Conservation (phyloP, 2,329 filamentous ascomycete genomes). For the Bipolaris oryzae region DNA sequence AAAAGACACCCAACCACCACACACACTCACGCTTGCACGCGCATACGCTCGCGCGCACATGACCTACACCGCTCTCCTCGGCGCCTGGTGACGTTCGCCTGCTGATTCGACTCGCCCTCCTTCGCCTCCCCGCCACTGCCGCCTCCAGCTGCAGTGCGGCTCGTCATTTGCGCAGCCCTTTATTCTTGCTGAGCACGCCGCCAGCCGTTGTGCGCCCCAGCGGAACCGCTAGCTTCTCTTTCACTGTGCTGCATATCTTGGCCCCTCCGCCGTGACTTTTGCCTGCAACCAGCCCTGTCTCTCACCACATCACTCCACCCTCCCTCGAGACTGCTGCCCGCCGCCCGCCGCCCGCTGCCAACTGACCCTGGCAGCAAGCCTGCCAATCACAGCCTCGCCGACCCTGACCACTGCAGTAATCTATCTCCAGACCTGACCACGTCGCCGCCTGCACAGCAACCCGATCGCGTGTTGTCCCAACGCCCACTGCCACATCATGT, state of each 20-base stretch:
- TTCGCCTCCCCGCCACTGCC: background rate
- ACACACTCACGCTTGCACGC: constrained; percentile 2
- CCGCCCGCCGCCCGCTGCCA: background rate
- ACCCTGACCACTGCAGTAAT: constrained; percentile 12
- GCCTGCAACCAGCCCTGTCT: constrained; percentile 4
- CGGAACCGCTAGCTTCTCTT: constrained; percentile 12
- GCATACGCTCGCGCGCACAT: constrained; percentile 13
- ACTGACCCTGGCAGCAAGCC: constrained; percentile 6
- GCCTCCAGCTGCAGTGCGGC: background rate
- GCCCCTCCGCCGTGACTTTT: constrained; percentile 6
- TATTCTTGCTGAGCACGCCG: background rate
- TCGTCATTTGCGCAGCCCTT: background rate
- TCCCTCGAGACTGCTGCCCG: background rate
- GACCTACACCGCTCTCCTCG: constrained; percentile 26
- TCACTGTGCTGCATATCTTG: constrained; percentile 5
- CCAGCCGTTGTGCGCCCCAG: constrained; percentile 1
- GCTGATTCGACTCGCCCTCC: background rate
- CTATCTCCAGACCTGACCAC: constrained; percentile 18
- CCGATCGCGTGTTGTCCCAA: constrained; percentile 16
- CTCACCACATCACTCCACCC: constrained; percentile 17
- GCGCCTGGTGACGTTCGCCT: constrained; percentile 7
- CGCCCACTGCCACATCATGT: constrained; percentile 18
- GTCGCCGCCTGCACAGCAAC: constrained; percentile 20
- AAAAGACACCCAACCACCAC: constrained; percentile 5
- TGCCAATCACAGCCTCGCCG: constrained; percentile 23